These are phyloP conservation scores for Salvia rosmarinus DNA, from an alignment of 257 asterid genomes.

Conservation along the genomic window DNA sequence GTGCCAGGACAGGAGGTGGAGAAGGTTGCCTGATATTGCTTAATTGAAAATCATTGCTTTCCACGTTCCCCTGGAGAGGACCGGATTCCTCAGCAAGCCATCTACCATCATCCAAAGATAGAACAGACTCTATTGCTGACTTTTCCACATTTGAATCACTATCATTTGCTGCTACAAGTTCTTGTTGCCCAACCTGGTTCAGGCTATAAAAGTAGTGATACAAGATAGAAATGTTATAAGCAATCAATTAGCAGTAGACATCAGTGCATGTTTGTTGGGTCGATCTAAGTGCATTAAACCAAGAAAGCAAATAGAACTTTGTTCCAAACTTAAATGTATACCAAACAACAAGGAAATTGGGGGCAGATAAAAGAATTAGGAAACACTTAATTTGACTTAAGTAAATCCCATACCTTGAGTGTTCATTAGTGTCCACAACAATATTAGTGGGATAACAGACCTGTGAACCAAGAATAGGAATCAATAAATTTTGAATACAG, in stretches of 20 bases:
- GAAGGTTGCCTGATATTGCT: constrained; percentile 77
- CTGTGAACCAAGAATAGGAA: constrained; percentile 45
- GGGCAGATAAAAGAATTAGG: constrained; percentile 10
- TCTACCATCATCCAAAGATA: constrained; percentile 86
- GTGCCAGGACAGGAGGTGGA: constrained; percentile 93
- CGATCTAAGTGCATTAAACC: constrained; percentile 2
- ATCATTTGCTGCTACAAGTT: constrained; percentile 40
- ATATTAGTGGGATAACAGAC: constrained; percentile 80
- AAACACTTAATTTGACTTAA: constrained; percentile 16
- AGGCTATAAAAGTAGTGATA: constrained; percentile 59
- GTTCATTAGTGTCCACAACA: constrained; percentile 57
- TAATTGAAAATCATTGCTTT: constrained; percentile 55
- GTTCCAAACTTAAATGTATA: constrained; percentile 13
- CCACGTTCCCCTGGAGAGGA: constrained; percentile 45
- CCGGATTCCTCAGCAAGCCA: constrained; percentile 68
- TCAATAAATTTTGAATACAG: constrained; percentile 11
- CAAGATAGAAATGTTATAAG: constrained; percentile 39
- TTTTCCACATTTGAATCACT: constrained; percentile 44
- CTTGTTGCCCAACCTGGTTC: constrained; percentile 61
- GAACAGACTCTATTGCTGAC: constrained; percentile 74
- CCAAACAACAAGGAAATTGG: constrained; percentile 5
- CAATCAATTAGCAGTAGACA: constrained; percentile 26
- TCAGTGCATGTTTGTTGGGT: background rate
- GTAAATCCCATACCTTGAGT: constrained; percentile 60
- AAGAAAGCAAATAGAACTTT: background rate